Evolutionary conservation across 768 basidiomycete species (phyloP), one percentile per base, ranked within the genome.

Genomic region (Tricholoma bakamatsutake): DNA sequence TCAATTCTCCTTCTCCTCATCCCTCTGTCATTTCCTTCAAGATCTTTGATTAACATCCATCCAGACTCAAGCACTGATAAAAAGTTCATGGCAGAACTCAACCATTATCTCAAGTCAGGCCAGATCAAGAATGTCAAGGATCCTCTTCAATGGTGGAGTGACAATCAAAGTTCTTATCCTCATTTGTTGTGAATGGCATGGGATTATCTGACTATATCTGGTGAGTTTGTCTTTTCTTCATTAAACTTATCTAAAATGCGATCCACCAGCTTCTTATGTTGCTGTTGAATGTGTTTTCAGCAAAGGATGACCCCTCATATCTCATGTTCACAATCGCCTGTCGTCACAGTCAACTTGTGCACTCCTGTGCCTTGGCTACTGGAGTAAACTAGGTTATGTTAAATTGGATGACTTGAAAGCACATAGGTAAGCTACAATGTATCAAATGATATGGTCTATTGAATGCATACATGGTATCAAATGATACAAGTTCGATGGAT

Each of bases 281-380:
- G 35, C 35, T 37, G 35, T 37, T 13, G 35, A 37, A 37, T 12
- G 12, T 13, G 35, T 37, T 8, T 37, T 37, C 35, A 37, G 35
- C 12, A 37, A 37, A 37, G 35, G 35, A 3, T 13, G 35, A 37
- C 35, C 13, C 35, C 12, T 13, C 3, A 37, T 37, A 8, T 37
- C 35, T 3, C 35, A 37, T 13, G 35, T 37, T 12, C 12, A 12
- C 7, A 37, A 37, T 12, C 35, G 12, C 12, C 12, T 37, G 13
- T 37, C 35, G 3, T 3, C 35, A 37, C 60, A 68, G 53, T 64
- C 66, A 2, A 69, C 66, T 0, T 57, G 60, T 1, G 65, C 69
- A 0, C 54, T 71, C 2, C 46, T 76, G 50, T 77, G 75, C 51
- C 60, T 77, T 0, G 68, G 69, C 1, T 55, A 30, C 1, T 77